Conservation (phyloP, 495 filamentous ascomycete genomes). For the Chaetomium tenue region DNA sequence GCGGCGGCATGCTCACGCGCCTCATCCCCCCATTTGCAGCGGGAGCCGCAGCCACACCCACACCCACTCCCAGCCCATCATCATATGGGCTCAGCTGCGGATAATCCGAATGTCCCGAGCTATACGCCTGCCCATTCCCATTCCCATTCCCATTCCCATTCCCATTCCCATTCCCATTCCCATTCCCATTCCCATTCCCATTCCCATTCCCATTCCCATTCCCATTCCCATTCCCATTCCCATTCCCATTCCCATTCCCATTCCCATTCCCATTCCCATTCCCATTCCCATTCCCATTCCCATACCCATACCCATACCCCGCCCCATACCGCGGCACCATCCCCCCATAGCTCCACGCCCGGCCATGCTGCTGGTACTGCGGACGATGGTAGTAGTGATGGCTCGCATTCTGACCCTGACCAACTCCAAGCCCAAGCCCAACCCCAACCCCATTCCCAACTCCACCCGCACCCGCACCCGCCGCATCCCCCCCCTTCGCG, state of each 20-base stretch:
- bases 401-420: not conserved
- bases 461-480: not conserved
- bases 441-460: not conserved
- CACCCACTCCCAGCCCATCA: not conserved
- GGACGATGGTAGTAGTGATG: not conserved
- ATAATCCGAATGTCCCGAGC: conserved; percentile 21
- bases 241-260: too few species aligned
- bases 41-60: too few species aligned
- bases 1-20: conserved; percentile 7
- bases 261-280: too few species aligned
- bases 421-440: not conserved
- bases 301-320: too few species aligned
- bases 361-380: not conserved
- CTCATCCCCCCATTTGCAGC: not conserved
- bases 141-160: not conserved
- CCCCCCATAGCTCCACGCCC: not conserved
- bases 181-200: not conserved
- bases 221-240: not conserved
- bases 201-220: too few species aligned
- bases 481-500: not conserved
- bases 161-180: too few species aligned
- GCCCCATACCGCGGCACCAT: too few species aligned
- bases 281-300: not conserved
- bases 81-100: conserved; percentile 27
- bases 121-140: not conserved